A percentile compares a stretch with the other conserved stretches of the same genome.
Evolutionary conservation across 1,139 yeast species (phyloP).

Genomic region (Diutina catenulata): DNA sequence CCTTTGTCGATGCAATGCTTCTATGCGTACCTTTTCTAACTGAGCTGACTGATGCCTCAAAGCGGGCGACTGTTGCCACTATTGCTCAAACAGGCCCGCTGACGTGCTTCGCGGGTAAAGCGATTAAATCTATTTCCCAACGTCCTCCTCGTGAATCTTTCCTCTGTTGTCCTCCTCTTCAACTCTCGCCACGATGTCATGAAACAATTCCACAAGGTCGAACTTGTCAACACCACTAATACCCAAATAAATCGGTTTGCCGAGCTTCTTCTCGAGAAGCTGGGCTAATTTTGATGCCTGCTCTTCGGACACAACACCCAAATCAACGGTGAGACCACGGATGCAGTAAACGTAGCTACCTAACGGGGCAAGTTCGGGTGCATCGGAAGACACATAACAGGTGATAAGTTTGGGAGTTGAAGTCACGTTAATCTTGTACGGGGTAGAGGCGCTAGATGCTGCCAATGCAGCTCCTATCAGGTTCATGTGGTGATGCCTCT

Average conservation of each 20-base stretch:
- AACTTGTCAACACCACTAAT: neutral
- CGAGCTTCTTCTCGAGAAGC: neutral
- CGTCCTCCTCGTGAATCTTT: neutral
- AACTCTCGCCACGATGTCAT: neutral
- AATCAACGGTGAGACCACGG: neutral
- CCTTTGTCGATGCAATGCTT: too few relatives aligned
- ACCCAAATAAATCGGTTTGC: neutral
- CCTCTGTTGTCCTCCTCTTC: neutral
- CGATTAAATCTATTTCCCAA: too few relatives aligned
- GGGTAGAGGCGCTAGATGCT: too few relatives aligned
- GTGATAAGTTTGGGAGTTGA: neutral
- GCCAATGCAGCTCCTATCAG: too few relatives aligned
- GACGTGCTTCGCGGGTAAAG: too few relatives aligned
- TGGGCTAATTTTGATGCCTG: constrained; percentile 2
- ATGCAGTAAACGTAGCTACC: constrained; percentile 4
- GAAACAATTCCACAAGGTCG: neutral
- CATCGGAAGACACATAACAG: neutral
- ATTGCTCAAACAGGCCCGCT: too few relatives aligned
- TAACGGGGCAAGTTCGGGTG: neutral
- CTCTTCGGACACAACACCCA: neutral
- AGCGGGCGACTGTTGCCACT: too few relatives aligned
- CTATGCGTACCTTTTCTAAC: too few relatives aligned
- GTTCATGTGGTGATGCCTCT: too few relatives aligned
- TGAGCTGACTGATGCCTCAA: too few relatives aligned
- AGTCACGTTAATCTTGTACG: neutral